Conservation (phyloP, 2,329 filamentous ascomycete genomes). For the Fonsecaea multimorphosa region DNA sequence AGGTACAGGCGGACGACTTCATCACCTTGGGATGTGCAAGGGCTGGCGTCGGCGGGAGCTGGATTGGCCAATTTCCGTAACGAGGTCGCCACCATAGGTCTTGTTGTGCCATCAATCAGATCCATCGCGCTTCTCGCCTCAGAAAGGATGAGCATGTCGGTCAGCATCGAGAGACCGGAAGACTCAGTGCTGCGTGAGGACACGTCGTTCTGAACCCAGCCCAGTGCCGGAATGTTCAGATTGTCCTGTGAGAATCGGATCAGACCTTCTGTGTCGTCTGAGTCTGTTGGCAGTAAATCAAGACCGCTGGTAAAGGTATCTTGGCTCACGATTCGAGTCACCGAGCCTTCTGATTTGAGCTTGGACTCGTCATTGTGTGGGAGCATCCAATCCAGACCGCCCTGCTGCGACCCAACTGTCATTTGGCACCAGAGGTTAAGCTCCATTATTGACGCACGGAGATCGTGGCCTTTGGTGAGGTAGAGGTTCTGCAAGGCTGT, state of each 20-base stretch:
- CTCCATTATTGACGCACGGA: constrained; percentile 81
- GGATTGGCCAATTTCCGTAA: constrained; percentile 13
- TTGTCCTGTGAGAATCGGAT: constrained; percentile 29
- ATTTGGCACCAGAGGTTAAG: constrained; percentile 98
- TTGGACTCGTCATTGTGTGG: constrained; percentile 74
- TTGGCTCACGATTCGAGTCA: constrained; percentile 76
- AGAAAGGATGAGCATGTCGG: constrained; percentile 48
- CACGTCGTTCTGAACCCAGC: constrained; percentile 43
- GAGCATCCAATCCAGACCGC: constrained; percentile 92
- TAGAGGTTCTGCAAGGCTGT: constrained; percentile 73
- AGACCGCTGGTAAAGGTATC: constrained; percentile 78
- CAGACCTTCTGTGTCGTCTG: constrained; percentile 24
- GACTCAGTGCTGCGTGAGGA: constrained; percentile 62
- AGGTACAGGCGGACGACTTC: constrained; percentile 39
- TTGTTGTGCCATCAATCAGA: constrained; percentile 20
- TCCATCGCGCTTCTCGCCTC: constrained; percentile 34
- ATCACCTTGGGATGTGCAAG: constrained; percentile 5
- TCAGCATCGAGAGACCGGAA: constrained; percentile 67
- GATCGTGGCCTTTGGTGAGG: constrained; percentile 69
- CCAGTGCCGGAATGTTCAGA: constrained; percentile 27
- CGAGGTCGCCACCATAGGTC: constrained; percentile 20
- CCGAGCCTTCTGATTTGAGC: constrained; percentile 64
- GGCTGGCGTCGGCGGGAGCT: constrained; percentile 9
- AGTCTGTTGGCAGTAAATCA: constrained; percentile 60
- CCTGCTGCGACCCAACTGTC: constrained; percentile 84